Evolutionary conservation across 163 green algal genomes (phyloP).

Genomic region (Chlamydomonas reinhardtii): DNA sequence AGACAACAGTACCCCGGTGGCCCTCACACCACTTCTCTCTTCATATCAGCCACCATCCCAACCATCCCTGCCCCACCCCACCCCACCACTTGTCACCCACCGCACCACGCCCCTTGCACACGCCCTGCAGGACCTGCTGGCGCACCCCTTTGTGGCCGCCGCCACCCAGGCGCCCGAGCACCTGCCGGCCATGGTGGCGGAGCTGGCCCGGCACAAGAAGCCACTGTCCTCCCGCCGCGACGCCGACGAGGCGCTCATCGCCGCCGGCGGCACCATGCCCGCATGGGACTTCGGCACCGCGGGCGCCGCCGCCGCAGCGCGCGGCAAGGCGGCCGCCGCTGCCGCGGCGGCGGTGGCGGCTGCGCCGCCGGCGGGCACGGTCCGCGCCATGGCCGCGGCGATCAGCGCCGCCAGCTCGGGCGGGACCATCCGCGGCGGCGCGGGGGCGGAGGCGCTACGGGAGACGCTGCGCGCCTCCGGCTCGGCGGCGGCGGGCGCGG

Average conservation of each 20-base stretch:
- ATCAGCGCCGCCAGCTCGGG: background rate
- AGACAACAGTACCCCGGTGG: no score
- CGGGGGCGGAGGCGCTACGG: slow-evolving; percentile 1
- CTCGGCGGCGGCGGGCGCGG: background rate
- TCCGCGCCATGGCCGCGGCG: slow-evolving; percentile 14
- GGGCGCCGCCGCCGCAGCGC: background rate
- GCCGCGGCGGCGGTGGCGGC: background rate
- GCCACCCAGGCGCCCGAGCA: slow-evolving; percentile 16
- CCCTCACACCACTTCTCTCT: no score
- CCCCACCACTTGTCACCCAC: no score
- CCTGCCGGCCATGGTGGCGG: slow-evolving; percentile 48
- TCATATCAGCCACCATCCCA: no score
- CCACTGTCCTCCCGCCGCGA: slow-evolving; percentile 29
- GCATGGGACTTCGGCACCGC: slow-evolving; percentile 63
- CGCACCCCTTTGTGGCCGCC: slow-evolving; percentile 73
- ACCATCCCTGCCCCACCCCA: background rate
- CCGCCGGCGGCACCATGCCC: slow-evolving; percentile 57
- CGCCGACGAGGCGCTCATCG: slow-evolving; percentile 7
- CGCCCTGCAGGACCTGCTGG: slow-evolving; percentile 66
- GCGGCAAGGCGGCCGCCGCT: background rate
- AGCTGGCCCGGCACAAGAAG: slow-evolving; percentile 52
- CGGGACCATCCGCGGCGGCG: background rate
- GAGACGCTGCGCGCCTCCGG: background rate
- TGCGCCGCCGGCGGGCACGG: slow-evolving; percentile 3
- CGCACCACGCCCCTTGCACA: no score